Conservation (phyloP, 306 rosid genomes). For the Crotalaria pallida region DNA sequence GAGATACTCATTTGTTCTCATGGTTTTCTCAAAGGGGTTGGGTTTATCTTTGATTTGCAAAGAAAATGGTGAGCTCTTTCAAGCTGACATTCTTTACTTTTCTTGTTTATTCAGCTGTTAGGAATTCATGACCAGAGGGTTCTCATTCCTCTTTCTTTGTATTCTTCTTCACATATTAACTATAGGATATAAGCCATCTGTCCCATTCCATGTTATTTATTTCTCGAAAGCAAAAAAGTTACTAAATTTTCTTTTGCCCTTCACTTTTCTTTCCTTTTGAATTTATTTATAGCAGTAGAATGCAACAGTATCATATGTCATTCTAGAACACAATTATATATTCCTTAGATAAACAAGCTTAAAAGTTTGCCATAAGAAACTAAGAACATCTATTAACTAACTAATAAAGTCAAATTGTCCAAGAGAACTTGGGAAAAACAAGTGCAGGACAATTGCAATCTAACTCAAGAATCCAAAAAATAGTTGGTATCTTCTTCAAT, state of each 20-base stretch:
- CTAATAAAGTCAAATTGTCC: not conserved
- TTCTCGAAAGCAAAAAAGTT: not conserved
- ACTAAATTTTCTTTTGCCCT: too few species aligned
- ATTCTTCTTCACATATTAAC: not conserved
- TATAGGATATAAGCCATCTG: not conserved
- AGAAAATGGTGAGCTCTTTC: too few species aligned
- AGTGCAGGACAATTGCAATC: not conserved
- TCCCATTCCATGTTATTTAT: not conserved
- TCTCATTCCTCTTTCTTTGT: not conserved
- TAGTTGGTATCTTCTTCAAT: not conserved
- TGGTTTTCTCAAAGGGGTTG: not conserved
- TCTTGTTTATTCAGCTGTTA: not conserved
- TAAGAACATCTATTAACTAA: not conserved
- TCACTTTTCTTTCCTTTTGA: not conserved
- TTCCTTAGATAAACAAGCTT: not conserved
- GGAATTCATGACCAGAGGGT: not conserved
- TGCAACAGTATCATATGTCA: not conserved
- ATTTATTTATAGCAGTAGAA: not conserved
- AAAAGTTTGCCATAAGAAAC: not conserved
- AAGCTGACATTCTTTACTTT: not conserved
- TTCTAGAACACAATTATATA: not conserved
- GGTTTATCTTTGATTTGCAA: too few species aligned
- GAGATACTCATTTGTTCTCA: not conserved
- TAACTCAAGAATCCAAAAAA: not conserved
- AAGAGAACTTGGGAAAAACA: conserved; percentile 2